phyloP scores from a whole-genome alignment of 495 filamentous ascomycete genomes.

The Neurospora sp. region DNA sequence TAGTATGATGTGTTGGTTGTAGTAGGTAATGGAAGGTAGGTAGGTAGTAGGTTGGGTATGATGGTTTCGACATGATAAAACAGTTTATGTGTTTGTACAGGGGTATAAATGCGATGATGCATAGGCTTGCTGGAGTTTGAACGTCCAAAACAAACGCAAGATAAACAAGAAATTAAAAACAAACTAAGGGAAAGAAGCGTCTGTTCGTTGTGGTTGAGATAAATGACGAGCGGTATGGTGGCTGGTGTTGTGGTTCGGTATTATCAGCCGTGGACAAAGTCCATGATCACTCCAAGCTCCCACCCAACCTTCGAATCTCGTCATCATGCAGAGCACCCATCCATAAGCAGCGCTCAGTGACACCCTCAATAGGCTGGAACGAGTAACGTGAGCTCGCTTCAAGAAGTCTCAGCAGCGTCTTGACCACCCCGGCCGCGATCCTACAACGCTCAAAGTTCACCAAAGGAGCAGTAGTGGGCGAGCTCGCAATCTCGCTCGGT shows the following conservation, averaged over 20 bases:
- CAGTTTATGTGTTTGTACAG: background rate
- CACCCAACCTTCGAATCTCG: slow-evolving; percentile 50
- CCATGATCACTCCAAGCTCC: slow-evolving; percentile 25
- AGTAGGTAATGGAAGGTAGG: background rate
- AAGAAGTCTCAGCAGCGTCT: slow-evolving; percentile 78
- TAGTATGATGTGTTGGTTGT: background rate
- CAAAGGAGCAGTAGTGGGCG: slow-evolving; percentile 58
- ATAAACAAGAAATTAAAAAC: background rate
- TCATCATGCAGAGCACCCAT: slow-evolving; percentile 81
- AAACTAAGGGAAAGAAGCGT: background rate
- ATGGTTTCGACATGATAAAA: background rate
- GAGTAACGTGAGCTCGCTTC: slow-evolving; percentile 86
- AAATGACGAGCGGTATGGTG: background rate
- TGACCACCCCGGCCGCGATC: slow-evolving; percentile 82
- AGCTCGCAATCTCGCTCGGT: slow-evolving; percentile 56
- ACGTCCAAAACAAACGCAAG: background rate
- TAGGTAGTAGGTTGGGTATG: background rate
- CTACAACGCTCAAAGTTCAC: slow-evolving; percentile 95
- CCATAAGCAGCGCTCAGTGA: slow-evolving; percentile 90
- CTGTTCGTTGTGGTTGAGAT: background rate
- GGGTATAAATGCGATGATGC: background rate
- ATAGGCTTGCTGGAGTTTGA: background rate
- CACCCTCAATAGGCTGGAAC: slow-evolving; percentile 75
- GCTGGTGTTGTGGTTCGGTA: background rate
- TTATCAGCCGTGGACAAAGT: background rate